Evolutionary conservation across 1,139 yeast species (phyloP).

Genomic region (Candida pseudocylindracea): DNA sequence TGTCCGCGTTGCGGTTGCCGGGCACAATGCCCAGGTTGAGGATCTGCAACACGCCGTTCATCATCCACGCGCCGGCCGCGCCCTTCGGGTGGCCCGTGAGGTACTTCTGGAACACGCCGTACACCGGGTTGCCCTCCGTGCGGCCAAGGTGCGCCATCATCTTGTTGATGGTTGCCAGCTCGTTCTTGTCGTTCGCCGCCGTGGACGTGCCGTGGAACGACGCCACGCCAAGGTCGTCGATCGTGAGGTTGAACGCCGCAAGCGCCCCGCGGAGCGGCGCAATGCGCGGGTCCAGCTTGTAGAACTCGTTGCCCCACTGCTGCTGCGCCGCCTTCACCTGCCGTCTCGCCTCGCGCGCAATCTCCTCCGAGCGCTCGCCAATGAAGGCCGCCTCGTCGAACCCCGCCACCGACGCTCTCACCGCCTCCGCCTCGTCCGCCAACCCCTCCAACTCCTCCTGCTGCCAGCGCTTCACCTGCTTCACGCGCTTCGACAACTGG

Average conservation of each 20-base stretch:
- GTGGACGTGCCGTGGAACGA: constrained; percentile 99
- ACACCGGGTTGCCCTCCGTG: constrained; percentile 91
- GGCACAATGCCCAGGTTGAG: constrained; percentile 88
- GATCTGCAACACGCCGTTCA: constrained; percentile 93
- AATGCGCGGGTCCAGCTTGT: constrained; percentile 75
- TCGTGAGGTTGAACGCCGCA: constrained; percentile 78
- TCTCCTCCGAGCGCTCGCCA: constrained; percentile 73
- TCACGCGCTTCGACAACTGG: constrained; percentile 63
- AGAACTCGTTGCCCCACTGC: constrained; percentile 94
- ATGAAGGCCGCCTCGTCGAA: constrained; percentile 33
- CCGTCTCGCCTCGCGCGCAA: constrained; percentile 62
- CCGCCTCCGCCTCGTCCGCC: constrained; percentile 17
- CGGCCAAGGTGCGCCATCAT: constrained; percentile 95
- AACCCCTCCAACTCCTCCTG: constrained; percentile 49
- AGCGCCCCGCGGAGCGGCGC: constrained; percentile 95
- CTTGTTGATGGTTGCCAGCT: constrained; percentile 69
- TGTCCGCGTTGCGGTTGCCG: constrained; percentile 97
- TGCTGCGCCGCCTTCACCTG: constrained; percentile 80
- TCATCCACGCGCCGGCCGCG: constrained; percentile 99
- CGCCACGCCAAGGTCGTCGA: constrained; percentile 91
- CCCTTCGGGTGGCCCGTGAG: constrained; percentile 99
- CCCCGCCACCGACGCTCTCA: constrained; percentile 40
- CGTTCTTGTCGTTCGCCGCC: constrained; percentile 95
- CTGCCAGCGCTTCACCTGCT: constrained; percentile 67
- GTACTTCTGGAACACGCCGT: constrained; percentile 97